These are phyloP conservation scores for Ophiosphaerella herpotricha DNA, from an alignment of 2,329 filamentous ascomycete genomes.

Conservation along the genomic window DNA sequence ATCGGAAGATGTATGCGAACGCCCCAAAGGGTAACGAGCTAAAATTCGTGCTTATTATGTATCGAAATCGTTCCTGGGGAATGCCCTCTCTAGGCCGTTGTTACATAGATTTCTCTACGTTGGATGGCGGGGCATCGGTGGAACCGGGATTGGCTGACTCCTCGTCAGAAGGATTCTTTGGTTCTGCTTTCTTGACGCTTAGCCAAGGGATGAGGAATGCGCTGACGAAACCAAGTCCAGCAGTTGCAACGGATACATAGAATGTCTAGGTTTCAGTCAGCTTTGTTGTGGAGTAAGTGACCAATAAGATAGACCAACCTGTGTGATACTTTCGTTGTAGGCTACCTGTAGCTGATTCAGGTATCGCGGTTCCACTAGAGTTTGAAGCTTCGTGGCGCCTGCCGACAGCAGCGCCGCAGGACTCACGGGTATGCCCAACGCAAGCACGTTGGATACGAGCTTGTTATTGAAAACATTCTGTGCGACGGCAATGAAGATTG, in stretches of 20 bases:
- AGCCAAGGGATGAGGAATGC: not conserved
- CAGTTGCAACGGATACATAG: not conserved
- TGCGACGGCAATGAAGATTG: conserved; percentile 47
- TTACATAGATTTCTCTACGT: no score
- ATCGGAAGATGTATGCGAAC: no score
- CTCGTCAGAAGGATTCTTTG: no score
- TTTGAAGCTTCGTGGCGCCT: not conserved
- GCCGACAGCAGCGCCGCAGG: not conserved
- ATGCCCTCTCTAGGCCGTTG: no score
- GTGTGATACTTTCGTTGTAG: conserved; percentile 1
- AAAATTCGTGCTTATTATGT: no score
- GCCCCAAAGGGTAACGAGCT: no score
- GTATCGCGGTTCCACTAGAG: not conserved
- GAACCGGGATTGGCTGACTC: not conserved
- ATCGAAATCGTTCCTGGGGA: no score
- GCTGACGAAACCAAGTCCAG: not conserved
- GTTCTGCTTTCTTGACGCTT: not conserved
- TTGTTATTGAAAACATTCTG: conserved; percentile 50
- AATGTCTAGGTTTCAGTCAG: not conserved
- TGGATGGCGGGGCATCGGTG: no score
- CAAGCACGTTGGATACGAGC: conserved; percentile 26
- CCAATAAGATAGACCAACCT: not conserved
- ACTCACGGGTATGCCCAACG: not conserved
- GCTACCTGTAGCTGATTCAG: not conserved
- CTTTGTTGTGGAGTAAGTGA: not conserved